Percentiles rank a stretch among this genome's conserved stretches.
phyloP scores from a whole-genome alignment of 2,329 filamentous ascomycete genomes.

The Clarireedia paspali region DNA sequence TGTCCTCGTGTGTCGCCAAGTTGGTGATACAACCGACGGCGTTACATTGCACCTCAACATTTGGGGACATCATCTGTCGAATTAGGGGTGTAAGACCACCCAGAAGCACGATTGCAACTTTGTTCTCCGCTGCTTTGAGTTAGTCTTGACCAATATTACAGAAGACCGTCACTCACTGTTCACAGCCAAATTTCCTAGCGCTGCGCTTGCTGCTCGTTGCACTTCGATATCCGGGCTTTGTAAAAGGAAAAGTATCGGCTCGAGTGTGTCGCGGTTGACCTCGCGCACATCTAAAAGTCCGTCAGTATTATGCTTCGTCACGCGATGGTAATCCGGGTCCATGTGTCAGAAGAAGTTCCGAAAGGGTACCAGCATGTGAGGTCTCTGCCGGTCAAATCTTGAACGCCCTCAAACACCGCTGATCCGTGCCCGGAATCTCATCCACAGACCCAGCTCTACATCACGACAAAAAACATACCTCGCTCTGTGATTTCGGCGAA shows the following conservation, averaged over 20 bases:
- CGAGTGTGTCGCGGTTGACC: constrained; percentile 89
- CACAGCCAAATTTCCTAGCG: constrained; percentile 90
- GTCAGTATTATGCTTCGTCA: constrained; percentile 14
- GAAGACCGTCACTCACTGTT: constrained; percentile 61
- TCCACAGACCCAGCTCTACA: too few species aligned
- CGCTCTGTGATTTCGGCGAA: constrained; percentile 98
- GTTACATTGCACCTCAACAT: constrained; percentile 98
- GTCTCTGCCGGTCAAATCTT: neutral
- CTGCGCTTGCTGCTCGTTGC: constrained; percentile 90
- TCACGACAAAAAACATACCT: constrained; percentile 51
- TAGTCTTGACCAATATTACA: constrained; percentile 28
- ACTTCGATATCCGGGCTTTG: constrained; percentile 96
- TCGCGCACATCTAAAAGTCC: constrained; percentile 74
- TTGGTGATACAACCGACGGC: constrained; percentile 99
- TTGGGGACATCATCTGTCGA: constrained; percentile 94
- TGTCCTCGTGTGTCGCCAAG: constrained; percentile 94
- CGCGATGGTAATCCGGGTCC: neutral
- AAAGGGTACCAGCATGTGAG: neutral
- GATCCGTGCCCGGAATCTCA: neutral
- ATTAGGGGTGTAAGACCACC: constrained; percentile 88
- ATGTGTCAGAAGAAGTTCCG: neutral
- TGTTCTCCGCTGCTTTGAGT: constrained; percentile 78
- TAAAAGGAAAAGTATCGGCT: constrained; percentile 90
- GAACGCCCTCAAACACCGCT: neutral
- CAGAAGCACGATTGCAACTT: constrained; percentile 89